These are phyloP conservation scores for Sherardia arvensis DNA, from an alignment of 257 asterid genomes.

Conservation along the genomic window DNA sequence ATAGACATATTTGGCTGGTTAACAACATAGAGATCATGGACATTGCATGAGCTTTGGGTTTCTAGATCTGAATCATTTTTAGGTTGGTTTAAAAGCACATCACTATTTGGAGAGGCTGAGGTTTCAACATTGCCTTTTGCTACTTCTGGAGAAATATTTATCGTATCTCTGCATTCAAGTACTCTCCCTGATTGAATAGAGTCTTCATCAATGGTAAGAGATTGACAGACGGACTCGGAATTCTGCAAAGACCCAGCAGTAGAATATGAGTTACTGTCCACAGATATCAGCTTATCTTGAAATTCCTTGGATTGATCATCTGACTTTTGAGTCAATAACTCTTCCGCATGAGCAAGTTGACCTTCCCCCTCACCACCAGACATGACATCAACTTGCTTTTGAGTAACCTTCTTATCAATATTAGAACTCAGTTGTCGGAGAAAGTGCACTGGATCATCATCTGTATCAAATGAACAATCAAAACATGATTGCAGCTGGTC, in stretches of 20 bases:
- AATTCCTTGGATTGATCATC: slow-evolving; percentile 16
- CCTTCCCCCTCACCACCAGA: slow-evolving; percentile 5
- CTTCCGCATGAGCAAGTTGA: slow-evolving; percentile 13
- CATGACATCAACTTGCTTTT: slow-evolving; percentile 10
- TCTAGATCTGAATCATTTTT: slow-evolving; percentile 5
- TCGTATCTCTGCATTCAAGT: background rate
- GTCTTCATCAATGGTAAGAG: slow-evolving; percentile 6
- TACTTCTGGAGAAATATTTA: background rate
- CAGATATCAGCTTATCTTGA: slow-evolving; percentile 47
- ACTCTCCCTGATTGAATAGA: slow-evolving; percentile 9
- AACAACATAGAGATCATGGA: slow-evolving; percentile 28
- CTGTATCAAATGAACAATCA: slow-evolving; percentile 23
- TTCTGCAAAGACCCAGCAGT: slow-evolving; percentile 13
- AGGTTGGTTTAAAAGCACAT: background rate
- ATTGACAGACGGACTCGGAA: background rate
- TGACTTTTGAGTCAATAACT: slow-evolving; percentile 12
- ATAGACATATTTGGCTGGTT: slow-evolving; percentile 14
- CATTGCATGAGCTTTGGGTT: slow-evolving; percentile 10
- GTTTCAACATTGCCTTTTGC: background rate
- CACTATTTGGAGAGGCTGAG: background rate
- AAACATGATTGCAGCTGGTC: slow-evolving; percentile 8
- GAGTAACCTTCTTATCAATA: slow-evolving; percentile 29
- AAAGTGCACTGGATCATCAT: slow-evolving; percentile 37
- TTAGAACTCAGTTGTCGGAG: slow-evolving; percentile 32
- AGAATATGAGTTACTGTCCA: slow-evolving; percentile 16